These are phyloP conservation scores for Candida nanaspora DNA, from an alignment of 805 yeast species.

Conservation along the genomic window DNA sequence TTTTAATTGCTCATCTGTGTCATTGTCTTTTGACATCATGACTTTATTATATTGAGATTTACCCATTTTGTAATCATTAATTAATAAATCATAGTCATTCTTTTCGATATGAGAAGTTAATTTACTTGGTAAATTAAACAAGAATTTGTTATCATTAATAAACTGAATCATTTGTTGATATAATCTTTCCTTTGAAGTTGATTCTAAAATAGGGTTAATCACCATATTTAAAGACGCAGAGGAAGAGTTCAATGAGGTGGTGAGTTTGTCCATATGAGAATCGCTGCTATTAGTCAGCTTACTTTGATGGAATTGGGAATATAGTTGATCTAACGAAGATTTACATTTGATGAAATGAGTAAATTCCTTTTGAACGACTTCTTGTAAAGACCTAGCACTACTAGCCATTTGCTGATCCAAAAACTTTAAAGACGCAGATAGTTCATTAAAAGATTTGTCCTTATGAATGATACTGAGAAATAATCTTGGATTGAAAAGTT, in stretches of 20 bases:
- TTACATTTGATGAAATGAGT: constrained; percentile 60
- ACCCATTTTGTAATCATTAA: constrained; percentile 52
- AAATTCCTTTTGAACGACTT: constrained; percentile 51
- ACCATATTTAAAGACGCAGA: constrained; percentile 42
- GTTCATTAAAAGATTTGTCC: constrained; percentile 44
- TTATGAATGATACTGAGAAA: constrained; percentile 51
- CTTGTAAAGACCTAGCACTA: constrained; percentile 42
- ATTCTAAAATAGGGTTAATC: constrained; percentile 52
- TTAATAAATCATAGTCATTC: constrained; percentile 50
- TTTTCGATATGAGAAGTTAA: constrained; percentile 34
- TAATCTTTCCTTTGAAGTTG: constrained; percentile 39
- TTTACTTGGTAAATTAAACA: constrained; percentile 51
- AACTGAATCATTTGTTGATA: constrained; percentile 42
- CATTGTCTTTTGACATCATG: background rate
- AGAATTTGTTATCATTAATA: constrained; percentile 42
- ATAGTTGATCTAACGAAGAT: constrained; percentile 54
- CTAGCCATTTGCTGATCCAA: constrained; percentile 42
- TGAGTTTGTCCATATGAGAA: background rate
- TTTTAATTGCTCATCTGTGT: constrained; percentile 5
- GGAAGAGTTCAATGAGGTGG: constrained; percentile 31
- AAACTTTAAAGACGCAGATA: constrained; percentile 38
- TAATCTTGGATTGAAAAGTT: constrained; percentile 48
- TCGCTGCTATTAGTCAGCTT: constrained; percentile 7
- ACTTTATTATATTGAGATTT: constrained; percentile 13
- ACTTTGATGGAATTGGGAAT: constrained; percentile 38